Evolutionary conservation across 257 asterid species (phyloP), one percentile per base, ranked within the genome.

Genomic region (Solanum medicagineum): DNA sequence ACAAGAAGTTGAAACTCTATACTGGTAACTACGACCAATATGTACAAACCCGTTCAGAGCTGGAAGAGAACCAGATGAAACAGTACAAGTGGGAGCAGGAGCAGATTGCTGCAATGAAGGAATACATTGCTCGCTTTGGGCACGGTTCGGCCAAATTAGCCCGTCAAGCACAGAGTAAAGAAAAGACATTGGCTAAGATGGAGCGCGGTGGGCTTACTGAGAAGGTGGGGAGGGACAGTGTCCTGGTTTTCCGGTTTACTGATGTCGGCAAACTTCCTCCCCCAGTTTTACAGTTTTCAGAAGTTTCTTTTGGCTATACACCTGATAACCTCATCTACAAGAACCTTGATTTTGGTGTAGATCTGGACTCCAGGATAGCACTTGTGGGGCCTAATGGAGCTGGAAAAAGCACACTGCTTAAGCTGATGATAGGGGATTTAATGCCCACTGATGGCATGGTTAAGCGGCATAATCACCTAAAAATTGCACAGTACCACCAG

Each of bases 71-170:
- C 87, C 99, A 97, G 86, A 95, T 95, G 99, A 97, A 97, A 86
- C 99, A 97, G 51, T 97, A 93, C 90, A 95, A 91, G 87, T 97
- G 99, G 99, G 98, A 97, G 92, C 99, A 95, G 88, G 99, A 97
- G 88, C 99, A 97, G 92, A 97, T 97, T 84, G 66, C 98, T n/a
- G 84, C 89, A 1, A 97, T 97, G 98, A 97, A 97, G 90, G 99
- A 97, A 73, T 97, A 97, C 91, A 97, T 97, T 71, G 99, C 99
- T 51, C 98, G 99, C 3, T 97, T 97, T 84, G 99, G 99, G 29
- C 98, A 97, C 15, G 99, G 99, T 10, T 97, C 99, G 15, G 99
- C 99, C 68, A 97, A 97, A 87, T 98, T 97, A n/a, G 99, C 99
- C 44, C 99, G 98, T 84, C 99, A 97, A 88, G 99, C 99, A 75